Evolutionary conservation across 2,329 filamentous ascomycete genomes (phyloP).

Genomic region (Nakataea oryzae): DNA sequence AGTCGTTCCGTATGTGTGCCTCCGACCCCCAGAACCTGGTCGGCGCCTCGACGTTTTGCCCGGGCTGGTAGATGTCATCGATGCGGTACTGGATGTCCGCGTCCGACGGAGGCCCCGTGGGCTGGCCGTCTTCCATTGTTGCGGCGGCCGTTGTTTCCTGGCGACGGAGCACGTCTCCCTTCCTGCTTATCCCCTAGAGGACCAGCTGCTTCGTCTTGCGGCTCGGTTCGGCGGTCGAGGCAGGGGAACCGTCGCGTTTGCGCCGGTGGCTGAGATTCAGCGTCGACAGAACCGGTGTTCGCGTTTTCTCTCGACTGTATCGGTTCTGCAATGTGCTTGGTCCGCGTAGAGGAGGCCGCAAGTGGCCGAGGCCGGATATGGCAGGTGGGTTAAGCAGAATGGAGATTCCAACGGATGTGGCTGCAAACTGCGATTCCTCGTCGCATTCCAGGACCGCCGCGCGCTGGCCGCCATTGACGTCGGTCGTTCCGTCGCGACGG

Average conservation of each 20-base stretch:
- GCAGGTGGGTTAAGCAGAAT: no score
- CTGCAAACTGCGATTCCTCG: no score
- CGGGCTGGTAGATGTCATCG: constrained; percentile 2
- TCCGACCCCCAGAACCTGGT: constrained; percentile 19
- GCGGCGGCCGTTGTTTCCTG: not conserved
- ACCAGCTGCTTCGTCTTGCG: not conserved
- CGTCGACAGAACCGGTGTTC: not conserved
- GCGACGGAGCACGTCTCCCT: not conserved
- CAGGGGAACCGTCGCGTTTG: not conserved
- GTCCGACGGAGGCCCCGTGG: not conserved
- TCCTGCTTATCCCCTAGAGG: not conserved
- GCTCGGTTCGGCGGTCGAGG: not conserved
- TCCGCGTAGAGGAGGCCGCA: not conserved
- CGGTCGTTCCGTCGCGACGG: no score
- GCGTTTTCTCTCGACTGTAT: not conserved
- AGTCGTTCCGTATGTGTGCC: constrained; percentile 1
- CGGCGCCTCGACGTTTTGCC: constrained; percentile 2
- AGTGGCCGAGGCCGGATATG: no score
- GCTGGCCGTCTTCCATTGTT: not conserved
- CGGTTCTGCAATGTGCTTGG: not conserved
- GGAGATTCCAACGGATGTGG: no score
- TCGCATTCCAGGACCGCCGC: not conserved
- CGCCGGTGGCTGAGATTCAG: not conserved
- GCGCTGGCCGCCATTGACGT: not conserved
- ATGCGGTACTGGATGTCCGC: not conserved